These are phyloP conservation scores for Leersia perrieri DNA, from an alignment of 176 grass and related monocot species.

Conservation along the genomic window DNA sequence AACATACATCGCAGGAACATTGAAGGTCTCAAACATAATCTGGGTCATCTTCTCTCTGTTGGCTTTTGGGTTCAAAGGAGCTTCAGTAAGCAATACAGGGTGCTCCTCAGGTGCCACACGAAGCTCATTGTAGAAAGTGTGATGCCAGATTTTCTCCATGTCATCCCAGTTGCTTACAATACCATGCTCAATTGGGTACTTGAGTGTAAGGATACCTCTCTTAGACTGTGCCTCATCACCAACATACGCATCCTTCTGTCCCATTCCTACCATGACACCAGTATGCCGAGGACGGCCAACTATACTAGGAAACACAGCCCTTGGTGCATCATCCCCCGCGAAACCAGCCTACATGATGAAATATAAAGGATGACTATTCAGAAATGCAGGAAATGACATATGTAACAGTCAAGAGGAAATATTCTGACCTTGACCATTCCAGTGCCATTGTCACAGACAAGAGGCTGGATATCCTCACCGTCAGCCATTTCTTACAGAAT, in stretches of 20 bases:
- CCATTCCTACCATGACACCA: constrained; percentile 84
- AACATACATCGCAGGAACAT: constrained; percentile 82
- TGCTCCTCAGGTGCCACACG: constrained; percentile 83
- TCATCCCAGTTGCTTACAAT: constrained; percentile 87
- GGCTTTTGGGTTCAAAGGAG: constrained; percentile 80
- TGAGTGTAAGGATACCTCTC: constrained; percentile 79
- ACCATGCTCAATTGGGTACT: constrained; percentile 78
- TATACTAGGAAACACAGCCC: constrained; percentile 86
- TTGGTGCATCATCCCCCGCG: constrained; percentile 77
- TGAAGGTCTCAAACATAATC: constrained; percentile 90
- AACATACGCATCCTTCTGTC: constrained; percentile 75
- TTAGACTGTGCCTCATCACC: constrained; percentile 84
- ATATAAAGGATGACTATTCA: background rate
- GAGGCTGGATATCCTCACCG: constrained; percentile 72
- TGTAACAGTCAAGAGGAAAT: background rate
- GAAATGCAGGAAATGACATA: background rate
- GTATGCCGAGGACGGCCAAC: constrained; percentile 73
- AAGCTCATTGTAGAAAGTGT: constrained; percentile 86
- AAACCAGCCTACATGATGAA: constrained; percentile 64
- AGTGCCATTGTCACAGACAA: constrained; percentile 80
- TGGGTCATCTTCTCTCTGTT: constrained; percentile 95
- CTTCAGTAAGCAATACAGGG: constrained; percentile 79
- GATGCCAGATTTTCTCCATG: constrained; percentile 91
- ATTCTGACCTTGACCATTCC: constrained; percentile 72
- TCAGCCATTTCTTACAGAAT: constrained; percentile 65